Conservation (phyloP, 164 flowering plant genomes). For the Chimonanthus praecox region DNA sequence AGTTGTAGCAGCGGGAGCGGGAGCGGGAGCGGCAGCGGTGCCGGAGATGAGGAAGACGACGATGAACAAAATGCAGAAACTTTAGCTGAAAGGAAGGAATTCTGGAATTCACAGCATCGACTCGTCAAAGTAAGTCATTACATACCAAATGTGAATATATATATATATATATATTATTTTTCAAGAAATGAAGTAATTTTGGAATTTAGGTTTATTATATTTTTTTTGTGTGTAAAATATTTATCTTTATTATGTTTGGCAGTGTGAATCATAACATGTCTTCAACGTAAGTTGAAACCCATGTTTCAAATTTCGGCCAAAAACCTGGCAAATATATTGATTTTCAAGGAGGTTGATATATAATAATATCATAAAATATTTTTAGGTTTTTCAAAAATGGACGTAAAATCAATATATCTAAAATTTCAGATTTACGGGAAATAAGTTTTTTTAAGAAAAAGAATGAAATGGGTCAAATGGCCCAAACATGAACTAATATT, state of each 20-base stretch:
- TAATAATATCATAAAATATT: too few species aligned
- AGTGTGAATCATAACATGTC: background rate
- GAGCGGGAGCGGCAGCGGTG: background rate
- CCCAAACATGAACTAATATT: too few species aligned
- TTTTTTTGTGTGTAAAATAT: background rate
- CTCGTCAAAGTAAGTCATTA: slow-evolving; percentile 19
- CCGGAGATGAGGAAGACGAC: slow-evolving; percentile 9
- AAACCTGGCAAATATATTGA: background rate
- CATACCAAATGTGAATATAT: background rate
- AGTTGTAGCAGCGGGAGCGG: slow-evolving; percentile 8
- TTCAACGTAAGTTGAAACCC: background rate
- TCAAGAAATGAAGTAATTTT: background rate
- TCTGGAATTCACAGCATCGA: slow-evolving; percentile 26
- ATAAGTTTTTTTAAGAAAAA: too few species aligned
- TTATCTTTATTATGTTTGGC: background rate
- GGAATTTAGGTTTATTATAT: background rate
- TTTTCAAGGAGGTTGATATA: too few species aligned
- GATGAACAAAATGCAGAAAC: slow-evolving; percentile 8
- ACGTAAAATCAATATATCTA: too few species aligned
- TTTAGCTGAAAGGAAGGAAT: slow-evolving; percentile 13
- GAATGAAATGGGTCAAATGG: too few species aligned
- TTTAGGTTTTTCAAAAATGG: too few species aligned
- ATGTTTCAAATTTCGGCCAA: background rate
- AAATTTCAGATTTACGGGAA: too few species aligned
- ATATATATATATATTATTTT: too few species aligned